Base-by-base conservation (phyloP, 2,329 filamentous ascomycete species). In the Ascochyta koolunga region DNA sequence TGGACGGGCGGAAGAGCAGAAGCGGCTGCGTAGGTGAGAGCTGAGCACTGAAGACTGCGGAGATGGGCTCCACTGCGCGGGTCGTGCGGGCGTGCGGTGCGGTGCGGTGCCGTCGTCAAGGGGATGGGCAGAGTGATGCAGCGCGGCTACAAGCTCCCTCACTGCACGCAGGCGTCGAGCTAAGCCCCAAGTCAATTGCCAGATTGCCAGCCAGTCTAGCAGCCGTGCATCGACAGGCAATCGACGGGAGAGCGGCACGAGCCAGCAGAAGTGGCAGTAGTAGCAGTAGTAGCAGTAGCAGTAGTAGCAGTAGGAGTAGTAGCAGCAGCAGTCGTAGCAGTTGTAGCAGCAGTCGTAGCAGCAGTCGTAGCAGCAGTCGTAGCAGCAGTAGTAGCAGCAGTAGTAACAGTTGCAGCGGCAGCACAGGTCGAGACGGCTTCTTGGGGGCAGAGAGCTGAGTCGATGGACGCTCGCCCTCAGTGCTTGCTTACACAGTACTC, bases 121-220 rank as follows among this genome's bases (percentile, higher is more conserved):
- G 49, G 43, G 50, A 39, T 44, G 49, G 18, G 36, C 27, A 21
- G 36, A 37, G 22, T 31, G 42, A 52, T 47, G 44, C 36, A 21
- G 33, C 35, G 47, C 47, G 40, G 40, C 27, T 51, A 48, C 45
- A 40, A 53, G 50, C 42, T 53, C 50, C 36, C 42, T 53, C 50
- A 35, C 49, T 24, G 24, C 16, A 42, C 39, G 25, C 38, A 37
- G 24, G 42, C 32, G 50, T 43, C 36, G 19, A 31, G 31, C 46
- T 49, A 49, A 42, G 46, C 46, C 46, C 37, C 46, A 49, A 31
- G 38, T 31, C 45, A 36, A 43, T 24, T 31, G 38, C 39, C 25
- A 29, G 10, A 15, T 15, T 29, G 11, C 38, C 18, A 32, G 33
- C 44, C 33, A 38, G 15, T 22, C 35, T 45, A 24, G 40, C 45